Percentiles rank a stretch among this genome's conserved stretches.
Conservation (phyloP, 305 asterid species). For the Rubia peregrina region DNA sequence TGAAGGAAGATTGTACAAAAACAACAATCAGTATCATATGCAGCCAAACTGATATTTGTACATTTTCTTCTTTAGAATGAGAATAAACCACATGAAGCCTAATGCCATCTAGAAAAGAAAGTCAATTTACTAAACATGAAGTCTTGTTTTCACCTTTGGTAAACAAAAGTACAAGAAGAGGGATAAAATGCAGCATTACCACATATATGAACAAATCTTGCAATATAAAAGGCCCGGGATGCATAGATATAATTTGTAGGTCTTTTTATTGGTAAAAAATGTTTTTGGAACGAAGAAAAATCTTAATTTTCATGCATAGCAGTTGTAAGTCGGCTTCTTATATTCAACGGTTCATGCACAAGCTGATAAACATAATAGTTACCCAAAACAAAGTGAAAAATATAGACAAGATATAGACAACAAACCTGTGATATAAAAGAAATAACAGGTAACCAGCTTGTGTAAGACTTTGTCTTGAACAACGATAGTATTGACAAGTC, state of each 20-base stretch:
- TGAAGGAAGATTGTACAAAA: constrained; percentile 89
- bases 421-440: constrained; percentile 84
- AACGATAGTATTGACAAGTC: constrained; percentile 84
- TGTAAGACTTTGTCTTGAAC: constrained; percentile 70
- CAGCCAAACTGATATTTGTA: constrained; percentile 96
- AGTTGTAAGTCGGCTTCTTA: background rate
- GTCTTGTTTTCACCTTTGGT: background rate
- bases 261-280: background rate
- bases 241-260: background rate
- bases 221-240: background rate
- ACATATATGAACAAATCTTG: background rate
- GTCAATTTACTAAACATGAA: background rate
- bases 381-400: constrained; percentile 8
- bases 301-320: background rate
- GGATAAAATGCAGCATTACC: background rate
- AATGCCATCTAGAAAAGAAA: constrained; percentile 28
- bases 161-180: background rate
- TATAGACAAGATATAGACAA: constrained; percentile 16
- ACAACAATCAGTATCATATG: constrained; percentile 98
- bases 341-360: background rate
- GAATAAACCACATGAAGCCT: constrained; percentile 99
- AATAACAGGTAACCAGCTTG: constrained; percentile 96
- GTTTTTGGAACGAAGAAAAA: background rate
- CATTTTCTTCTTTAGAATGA: constrained; percentile 87
- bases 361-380: constrained; percentile 1